A percentile compares a stretch with the other conserved stretches of the same genome.
phyloP scores from a whole-genome alignment of 805 yeast genomes.

The Isabelozyma rhagii region DNA sequence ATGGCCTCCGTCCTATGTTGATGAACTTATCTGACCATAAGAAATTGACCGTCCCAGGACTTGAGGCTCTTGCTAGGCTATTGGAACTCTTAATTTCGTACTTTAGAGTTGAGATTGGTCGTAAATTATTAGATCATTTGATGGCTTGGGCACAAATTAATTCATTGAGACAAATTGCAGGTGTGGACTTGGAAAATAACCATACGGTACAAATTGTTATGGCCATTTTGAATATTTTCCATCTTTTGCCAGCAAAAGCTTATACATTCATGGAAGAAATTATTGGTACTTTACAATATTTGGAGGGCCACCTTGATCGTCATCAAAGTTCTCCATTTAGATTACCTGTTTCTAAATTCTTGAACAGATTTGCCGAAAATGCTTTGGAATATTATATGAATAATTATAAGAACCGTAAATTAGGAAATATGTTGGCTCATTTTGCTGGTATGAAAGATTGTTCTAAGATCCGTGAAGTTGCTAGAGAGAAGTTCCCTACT shows the following conservation, averaged over 20 bases:
- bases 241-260: constrained; percentile 88
- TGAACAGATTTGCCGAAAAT: constrained; percentile 78
- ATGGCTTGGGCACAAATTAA: constrained; percentile 94
- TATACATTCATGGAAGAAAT: constrained; percentile 87
- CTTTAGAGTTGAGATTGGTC: constrained; percentile 95
- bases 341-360: constrained; percentile 80
- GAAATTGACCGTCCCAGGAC: constrained; percentile 80
- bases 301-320: constrained; percentile 82
- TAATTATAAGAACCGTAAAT: constrained; percentile 60
- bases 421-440: constrained; percentile 65
- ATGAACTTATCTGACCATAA: constrained; percentile 94
- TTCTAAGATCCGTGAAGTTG: constrained; percentile 51
- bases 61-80: constrained; percentile 86
- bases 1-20: constrained; percentile 90
- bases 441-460: constrained; percentile 58
- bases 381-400: constrained; percentile 67
- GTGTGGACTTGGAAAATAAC: constrained; percentile 76
- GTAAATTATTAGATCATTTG: constrained; percentile 85
- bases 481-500: constrained; percentile 49
- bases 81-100: constrained; percentile 85
- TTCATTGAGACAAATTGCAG: constrained; percentile 69
- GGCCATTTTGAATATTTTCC: constrained; percentile 88
- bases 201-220: constrained; percentile 82
- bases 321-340: constrained; percentile 88
- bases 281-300: constrained; percentile 65